phyloP scores from a whole-genome alignment of 179 eudicot genomes.

The Sideroxylon spinosum region DNA sequence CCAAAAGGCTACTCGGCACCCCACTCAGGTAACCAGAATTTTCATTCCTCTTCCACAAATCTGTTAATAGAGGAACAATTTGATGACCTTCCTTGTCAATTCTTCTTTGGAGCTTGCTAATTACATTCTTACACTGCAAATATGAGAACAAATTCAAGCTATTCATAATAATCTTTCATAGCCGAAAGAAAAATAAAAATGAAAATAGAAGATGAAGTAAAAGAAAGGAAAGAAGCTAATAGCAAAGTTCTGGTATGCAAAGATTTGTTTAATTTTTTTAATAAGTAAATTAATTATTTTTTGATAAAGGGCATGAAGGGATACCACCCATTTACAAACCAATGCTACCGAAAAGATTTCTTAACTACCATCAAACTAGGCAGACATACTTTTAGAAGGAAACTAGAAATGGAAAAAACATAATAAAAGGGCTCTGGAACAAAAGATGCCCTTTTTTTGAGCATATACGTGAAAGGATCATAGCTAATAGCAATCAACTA shows the following conservation, averaged over 20 bases:
- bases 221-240: constrained; percentile 1
- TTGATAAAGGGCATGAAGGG: too few relatives aligned
- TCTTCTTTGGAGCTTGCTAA: constrained; percentile 72
- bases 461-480: background rate
- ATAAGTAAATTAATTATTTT: too few relatives aligned
- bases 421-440: background rate
- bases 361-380: constrained; percentile 2
- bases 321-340: too few relatives aligned
- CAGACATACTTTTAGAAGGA: background rate
- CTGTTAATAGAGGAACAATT: constrained; percentile 79
- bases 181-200: background rate
- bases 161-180: background rate
- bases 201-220: background rate
- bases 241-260: constrained; percentile 11
- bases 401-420: background rate
- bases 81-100: constrained; percentile 78
- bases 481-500: background rate
- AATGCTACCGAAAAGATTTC: background rate
- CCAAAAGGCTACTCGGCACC: constrained; percentile 49
- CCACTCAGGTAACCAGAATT: constrained; percentile 44
- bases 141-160: background rate
- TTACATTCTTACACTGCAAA: constrained; percentile 82
- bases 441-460: background rate
- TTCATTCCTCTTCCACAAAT: constrained; percentile 75
- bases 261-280: background rate